Evolutionary conservation across 2,329 filamentous ascomycete species (phyloP).

Genomic region (Penicillium sp.): DNA sequence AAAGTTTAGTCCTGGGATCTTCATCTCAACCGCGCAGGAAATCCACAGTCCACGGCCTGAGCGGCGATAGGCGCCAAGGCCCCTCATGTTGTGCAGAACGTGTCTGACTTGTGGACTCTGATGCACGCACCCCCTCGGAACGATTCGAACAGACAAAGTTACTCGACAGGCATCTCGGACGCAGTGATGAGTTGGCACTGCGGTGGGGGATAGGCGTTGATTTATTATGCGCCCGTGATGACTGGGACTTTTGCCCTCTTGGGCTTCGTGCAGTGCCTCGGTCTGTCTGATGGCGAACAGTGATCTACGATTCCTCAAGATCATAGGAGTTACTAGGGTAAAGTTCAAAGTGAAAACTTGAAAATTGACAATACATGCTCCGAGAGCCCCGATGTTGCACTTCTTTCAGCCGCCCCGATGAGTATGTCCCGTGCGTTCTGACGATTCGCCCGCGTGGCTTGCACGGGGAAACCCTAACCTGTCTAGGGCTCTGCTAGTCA

Average conservation of each 20-base stretch:
- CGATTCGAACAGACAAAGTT: slow-evolving; percentile 16
- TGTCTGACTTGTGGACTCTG: slow-evolving; percentile 18
- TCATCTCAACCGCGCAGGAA: slow-evolving; percentile 25
- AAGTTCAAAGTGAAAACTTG: background rate
- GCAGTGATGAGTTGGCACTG: slow-evolving; percentile 74
- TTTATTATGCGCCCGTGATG: slow-evolving; percentile 13
- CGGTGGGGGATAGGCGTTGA: slow-evolving; percentile 37
- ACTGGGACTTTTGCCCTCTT: slow-evolving; percentile 18
- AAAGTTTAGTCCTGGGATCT: slow-evolving; percentile 11
- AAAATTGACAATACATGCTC: background rate
- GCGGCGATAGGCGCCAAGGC: slow-evolving; percentile 24
- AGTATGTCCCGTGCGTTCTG: slow-evolving; percentile 14
- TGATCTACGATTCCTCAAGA: background rate
- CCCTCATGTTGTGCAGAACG: slow-evolving; percentile 32
- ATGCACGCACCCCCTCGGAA: slow-evolving; percentile 9
- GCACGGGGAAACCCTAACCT: background rate
- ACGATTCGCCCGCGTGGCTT: slow-evolving; percentile 10
- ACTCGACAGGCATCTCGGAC: slow-evolving; percentile 51
- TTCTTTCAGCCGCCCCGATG: background rate
- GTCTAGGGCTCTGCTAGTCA: background rate
- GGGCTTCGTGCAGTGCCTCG: slow-evolving; percentile 19
- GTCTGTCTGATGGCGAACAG: slow-evolving; percentile 3
- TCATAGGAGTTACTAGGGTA: background rate
- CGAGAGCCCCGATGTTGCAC: slow-evolving; percentile 10
- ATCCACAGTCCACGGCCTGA: slow-evolving; percentile 13